Conservation (phyloP, 306 rosid species). For the Sophora flavescens region DNA sequence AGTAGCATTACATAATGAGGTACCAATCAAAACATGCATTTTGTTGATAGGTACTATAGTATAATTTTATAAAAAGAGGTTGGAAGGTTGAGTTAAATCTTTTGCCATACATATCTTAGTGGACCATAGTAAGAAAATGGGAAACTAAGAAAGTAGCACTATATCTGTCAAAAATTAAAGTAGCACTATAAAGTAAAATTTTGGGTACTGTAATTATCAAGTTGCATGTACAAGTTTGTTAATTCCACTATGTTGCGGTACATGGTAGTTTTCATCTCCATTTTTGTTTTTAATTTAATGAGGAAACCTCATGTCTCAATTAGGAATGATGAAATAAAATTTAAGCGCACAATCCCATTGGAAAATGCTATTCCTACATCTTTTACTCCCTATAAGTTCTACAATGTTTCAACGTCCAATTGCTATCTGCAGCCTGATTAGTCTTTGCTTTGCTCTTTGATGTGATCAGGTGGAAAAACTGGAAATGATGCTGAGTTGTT, state of each 20-base stretch:
- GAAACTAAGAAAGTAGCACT: constrained; percentile 20
- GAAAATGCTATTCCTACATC: not conserved
- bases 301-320: not conserved
- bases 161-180: too few relatives aligned
- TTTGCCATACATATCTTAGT: not conserved
- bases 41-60: not conserved
- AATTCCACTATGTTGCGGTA: constrained; percentile 19
- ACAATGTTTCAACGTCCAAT: too few relatives aligned
- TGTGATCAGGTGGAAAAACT: constrained; percentile 64
- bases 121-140: constrained; percentile 6
- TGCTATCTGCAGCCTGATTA: constrained; percentile 37
- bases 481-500: constrained; percentile 85
- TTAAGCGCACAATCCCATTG: constrained; percentile 10
- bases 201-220: not conserved
- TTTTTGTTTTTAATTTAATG: constrained; percentile 13
- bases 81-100: constrained; percentile 18
- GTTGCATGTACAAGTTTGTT: constrained; percentile 2
- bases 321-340: constrained; percentile 14
- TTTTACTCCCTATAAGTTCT: too few relatives aligned
- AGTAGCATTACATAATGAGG: not conserved
- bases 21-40: not conserved
- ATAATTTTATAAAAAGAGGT: constrained; percentile 18
- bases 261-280: not conserved
- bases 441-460: constrained; percentile 39
- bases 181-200: constrained; percentile 31